Percentiles rank a stretch among this genome's conserved stretches.
Conservation (phyloP, 192 early-diverging fungal species). For the Rhizophagus prolifer region DNA sequence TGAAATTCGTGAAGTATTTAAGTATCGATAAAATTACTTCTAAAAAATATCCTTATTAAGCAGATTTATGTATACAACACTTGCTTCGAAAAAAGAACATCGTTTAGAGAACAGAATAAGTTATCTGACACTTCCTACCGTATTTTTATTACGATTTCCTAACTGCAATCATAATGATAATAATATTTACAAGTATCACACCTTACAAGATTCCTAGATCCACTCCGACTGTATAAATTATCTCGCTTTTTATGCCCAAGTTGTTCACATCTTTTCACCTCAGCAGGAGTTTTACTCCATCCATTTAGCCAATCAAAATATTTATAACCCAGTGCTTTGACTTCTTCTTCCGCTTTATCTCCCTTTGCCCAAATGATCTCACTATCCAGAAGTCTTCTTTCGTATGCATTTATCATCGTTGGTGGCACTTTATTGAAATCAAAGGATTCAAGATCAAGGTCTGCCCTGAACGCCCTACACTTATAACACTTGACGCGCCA, state of each 20-base stretch:
- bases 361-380: neutral
- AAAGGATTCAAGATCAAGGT: conserved; percentile 1
- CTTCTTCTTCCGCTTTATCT: conserved; percentile 7
- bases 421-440: neutral
- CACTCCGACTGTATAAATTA: neutral
- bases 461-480: neutral
- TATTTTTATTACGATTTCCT: too few relatives aligned
- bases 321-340: neutral
- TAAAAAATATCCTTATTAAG: too few relatives aligned
- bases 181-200: neutral
- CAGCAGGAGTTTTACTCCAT: neutral
- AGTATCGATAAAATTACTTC: too few relatives aligned
- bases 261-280: neutral
- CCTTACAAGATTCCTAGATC: conserved; percentile 14
- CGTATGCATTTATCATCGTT: neutral
- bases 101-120: too few relatives aligned
- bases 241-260: neutral
- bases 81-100: too few relatives aligned
- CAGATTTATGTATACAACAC: too few relatives aligned
- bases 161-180: conserved; percentile 10
- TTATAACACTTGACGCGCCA: neutral
- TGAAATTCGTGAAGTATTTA: too few relatives aligned
- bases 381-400: neutral
- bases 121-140: too few relatives aligned
- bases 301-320: neutral